Base-by-base conservation (phyloP, 2,329 filamentous ascomycete genomes). In the Aureobasidium sp. region DNA sequence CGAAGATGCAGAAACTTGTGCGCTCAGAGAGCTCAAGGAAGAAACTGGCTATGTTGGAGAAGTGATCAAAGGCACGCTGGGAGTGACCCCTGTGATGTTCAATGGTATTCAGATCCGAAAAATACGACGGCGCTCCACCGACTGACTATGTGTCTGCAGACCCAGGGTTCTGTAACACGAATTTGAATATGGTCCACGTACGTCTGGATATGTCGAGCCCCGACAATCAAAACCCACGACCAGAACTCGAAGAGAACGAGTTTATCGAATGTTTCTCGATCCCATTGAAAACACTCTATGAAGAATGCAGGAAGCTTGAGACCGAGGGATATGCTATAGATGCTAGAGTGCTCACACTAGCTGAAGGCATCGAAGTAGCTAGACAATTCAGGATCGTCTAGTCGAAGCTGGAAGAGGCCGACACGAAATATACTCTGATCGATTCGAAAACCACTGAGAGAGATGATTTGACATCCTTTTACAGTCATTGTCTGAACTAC, bases 241-340 rank as follows among this genome's bases (percentile, higher is more conserved):
- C 86, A 72, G 75, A 78, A 55, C 73, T 85, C 37, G 83, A 86
- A 63, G 83, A 85, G 57, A 84, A 83, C 10, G 84, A 86, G 73
- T 79, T 82, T 68, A 86, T 87, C 64, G 77, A 85, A 72, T 73
- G 82, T n/a, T 79, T 85, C 1, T 76, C 85, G 24, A 79, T 86
- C 55, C 83, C 83, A 48, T 69, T 87, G 15, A 70, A 74, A 26
- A 80, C 84, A 69, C 71, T 87, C 47, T 85, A 84, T 70, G 78
- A 81, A 37, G 76, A 79, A 60, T 86, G 86, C 70, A 84, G 84
- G 71, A 81, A 73, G 66, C 77, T 92, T 1, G 88, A 92, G 70
- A 76, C 77, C 2, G 78, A 90, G 66, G 90, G 90, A 0, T 92
- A 84, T 73, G 89, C 87, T 1, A 89, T 94, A 67, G 90, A 94